phyloP scores from a whole-genome alignment of 2,329 filamentous ascomycete species.

The Metarhizium rileyi region DNA sequence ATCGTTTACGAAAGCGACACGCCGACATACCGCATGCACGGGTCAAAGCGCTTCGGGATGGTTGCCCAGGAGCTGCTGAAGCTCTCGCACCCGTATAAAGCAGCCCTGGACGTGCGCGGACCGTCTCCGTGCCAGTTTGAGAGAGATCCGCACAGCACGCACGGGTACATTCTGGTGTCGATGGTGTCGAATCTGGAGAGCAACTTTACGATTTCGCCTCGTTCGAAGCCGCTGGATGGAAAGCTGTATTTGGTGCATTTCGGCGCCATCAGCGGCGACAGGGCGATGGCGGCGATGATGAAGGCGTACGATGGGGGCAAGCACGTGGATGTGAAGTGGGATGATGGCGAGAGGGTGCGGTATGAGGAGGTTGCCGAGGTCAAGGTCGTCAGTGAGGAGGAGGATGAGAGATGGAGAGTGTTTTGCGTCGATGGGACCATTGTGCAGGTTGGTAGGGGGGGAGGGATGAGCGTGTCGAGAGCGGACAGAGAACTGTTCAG shows the following conservation, averaged over 20 bases:
- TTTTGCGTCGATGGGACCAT: constrained; percentile 91
- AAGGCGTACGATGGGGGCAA: constrained; percentile 47
- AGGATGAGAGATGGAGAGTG: constrained; percentile 67
- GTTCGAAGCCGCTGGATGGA: constrained; percentile 59
- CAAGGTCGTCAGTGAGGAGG: constrained; percentile 48
- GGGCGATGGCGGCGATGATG: constrained; percentile 70
- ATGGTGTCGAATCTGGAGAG: constrained; percentile 75
- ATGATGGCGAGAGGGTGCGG: constrained; percentile 50
- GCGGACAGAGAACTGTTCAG: constrained; percentile 31
- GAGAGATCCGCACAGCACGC: constrained; percentile 32
- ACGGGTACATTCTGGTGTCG: constrained; percentile 69
- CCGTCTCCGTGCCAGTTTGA: constrained; percentile 7
- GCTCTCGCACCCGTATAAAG: constrained; percentile 40
- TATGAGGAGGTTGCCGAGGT: constrained; percentile 65
- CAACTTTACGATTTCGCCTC: constrained; percentile 72
- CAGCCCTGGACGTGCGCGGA: constrained; percentile 27
- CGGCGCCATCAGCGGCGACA: constrained; percentile 51
- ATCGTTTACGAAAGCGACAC: constrained; percentile 91
- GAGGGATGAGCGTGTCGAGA: constrained; percentile 58
- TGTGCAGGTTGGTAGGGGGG: constrained; percentile 59
- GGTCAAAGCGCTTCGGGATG: constrained; percentile 72
- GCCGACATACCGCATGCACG: constrained; percentile 65
- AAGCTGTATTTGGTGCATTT: constrained; percentile 67
- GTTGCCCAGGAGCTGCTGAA: constrained; percentile 67
- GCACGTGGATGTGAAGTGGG: constrained; percentile 43